phyloP scores from a whole-genome alignment of 148 eudicot genomes.

The Fagopyrum homotropicum region DNA sequence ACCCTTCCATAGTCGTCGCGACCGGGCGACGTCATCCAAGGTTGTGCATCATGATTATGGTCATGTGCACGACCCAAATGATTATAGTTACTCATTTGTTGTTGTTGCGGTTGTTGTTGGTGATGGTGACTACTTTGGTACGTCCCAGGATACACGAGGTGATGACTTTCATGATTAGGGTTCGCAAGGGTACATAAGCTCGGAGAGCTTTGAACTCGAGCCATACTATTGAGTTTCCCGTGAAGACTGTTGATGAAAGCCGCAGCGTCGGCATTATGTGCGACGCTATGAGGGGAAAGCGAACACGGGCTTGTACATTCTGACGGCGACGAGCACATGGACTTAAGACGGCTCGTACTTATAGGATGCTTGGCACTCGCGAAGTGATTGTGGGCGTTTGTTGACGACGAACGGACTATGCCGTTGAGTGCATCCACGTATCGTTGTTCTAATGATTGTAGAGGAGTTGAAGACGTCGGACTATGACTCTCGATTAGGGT shows the following conservation, averaged over 20 bases:
- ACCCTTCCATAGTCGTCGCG: constrained; percentile 2
- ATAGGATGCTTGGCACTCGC: background rate
- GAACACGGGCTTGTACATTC: constrained; percentile 47
- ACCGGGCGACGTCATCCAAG: background rate
- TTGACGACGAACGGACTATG: constrained; percentile 18
- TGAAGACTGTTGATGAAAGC: constrained; percentile 1
- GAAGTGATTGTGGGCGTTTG: background rate
- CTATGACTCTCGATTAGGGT: constrained; percentile 28
- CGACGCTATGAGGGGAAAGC: constrained; percentile 22
- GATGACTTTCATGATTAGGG: background rate
- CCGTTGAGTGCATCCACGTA: constrained; percentile 55
- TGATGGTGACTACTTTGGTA: constrained; percentile 11
- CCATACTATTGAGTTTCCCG: constrained; percentile 18
- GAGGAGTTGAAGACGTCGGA: constrained; percentile 10
- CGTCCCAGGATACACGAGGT: background rate
- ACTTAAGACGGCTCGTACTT: constrained; percentile 14
- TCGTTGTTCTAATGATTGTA: constrained; percentile 34
- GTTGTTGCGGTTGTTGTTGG: constrained; percentile 15
- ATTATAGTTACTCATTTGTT: constrained; percentile 9
- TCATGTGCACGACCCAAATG: background rate
- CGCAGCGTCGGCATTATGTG: constrained; percentile 6
- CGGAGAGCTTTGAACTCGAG: constrained; percentile 56
- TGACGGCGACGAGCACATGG: constrained; percentile 35
- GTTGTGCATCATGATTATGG: background rate
- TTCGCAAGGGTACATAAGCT: constrained; percentile 26